Percentiles rank a stretch among this genome's conserved stretches.
Evolutionary conservation across 75 land plant species (phyloP).

Genomic region (Picea sitchensis): DNA sequence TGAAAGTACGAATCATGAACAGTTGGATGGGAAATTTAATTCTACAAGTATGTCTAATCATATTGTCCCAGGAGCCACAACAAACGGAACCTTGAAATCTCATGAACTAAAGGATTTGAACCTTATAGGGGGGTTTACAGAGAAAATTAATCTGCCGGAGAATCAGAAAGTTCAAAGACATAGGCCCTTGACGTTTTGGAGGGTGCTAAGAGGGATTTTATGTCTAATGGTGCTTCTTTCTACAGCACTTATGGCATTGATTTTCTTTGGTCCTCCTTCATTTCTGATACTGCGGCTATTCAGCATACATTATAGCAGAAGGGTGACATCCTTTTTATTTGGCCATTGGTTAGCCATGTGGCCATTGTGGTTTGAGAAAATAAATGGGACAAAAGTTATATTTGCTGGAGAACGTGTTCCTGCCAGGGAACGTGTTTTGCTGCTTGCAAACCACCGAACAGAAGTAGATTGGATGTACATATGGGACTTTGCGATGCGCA

Average conservation of each 20-base stretch:
- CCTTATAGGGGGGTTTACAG: neutral
- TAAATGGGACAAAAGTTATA: constrained; percentile 79
- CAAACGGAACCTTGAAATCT: neutral
- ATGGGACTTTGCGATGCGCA: constrained; percentile 93
- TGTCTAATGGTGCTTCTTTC: constrained; percentile 43
- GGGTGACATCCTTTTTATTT: constrained; percentile 52
- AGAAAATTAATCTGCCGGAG: neutral
- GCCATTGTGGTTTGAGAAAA: constrained; percentile 94
- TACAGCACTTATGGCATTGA: constrained; percentile 68
- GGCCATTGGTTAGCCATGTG: constrained; percentile 89
- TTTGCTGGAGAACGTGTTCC: constrained; percentile 89
- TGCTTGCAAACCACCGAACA: constrained; percentile 89
- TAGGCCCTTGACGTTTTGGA: constrained; percentile 40
- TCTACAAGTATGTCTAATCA: neutral
- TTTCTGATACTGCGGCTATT: constrained; percentile 52
- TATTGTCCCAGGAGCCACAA: neutral
- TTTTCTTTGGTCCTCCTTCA: constrained; percentile 47
- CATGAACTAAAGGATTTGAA: neutral
- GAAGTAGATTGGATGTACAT: constrained; percentile 99
- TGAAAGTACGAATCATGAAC: neutral
- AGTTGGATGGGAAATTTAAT: neutral
- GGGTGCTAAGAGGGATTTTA: constrained; percentile 47
- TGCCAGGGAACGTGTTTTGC: constrained; percentile 56
- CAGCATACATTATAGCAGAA: constrained; percentile 73
- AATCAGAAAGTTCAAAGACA: constrained; percentile 17